Evolutionary conservation across 768 basidiomycete genomes (phyloP).

Genomic region (Chalciporus piperatus): DNA sequence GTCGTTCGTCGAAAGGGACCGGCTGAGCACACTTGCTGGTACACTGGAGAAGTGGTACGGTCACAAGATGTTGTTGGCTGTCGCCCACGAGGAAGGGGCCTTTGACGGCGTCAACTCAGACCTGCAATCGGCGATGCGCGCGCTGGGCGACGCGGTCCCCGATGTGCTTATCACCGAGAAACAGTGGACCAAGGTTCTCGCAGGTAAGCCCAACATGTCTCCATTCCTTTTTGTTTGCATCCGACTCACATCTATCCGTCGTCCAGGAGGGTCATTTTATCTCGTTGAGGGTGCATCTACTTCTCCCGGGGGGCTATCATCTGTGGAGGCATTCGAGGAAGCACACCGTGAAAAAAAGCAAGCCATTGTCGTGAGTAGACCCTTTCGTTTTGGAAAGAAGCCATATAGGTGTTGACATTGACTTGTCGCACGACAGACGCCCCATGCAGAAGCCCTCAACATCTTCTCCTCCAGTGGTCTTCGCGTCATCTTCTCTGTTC

Average conservation of each 20-base stretch:
- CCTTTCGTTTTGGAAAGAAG: not conserved
- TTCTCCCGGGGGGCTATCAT: slow-evolving; percentile 8
- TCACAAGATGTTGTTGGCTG: slow-evolving; percentile 23
- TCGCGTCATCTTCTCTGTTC: slow-evolving; percentile 42
- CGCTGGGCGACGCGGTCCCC: slow-evolving; percentile 12
- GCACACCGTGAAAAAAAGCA: slow-evolving; percentile 1
- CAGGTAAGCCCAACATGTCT: slow-evolving; percentile 12
- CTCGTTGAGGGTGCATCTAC: slow-evolving; percentile 12
- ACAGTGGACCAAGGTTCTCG: slow-evolving; percentile 19
- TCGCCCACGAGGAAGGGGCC: slow-evolving; percentile 13
- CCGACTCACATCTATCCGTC: not conserved
- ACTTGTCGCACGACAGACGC: slow-evolving; percentile 34
- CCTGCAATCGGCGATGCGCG: slow-evolving; percentile 4
- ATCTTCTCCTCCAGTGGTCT: slow-evolving; percentile 47
- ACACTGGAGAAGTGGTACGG: slow-evolving; percentile 28
- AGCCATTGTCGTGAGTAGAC: slow-evolving; percentile 12
- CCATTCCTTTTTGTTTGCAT: not conserved
- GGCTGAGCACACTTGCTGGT: slow-evolving; percentile 16
- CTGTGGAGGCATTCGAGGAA: slow-evolving; percentile 16
- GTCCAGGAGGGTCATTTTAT: slow-evolving; percentile 15
- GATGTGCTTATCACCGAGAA: slow-evolving; percentile 4
- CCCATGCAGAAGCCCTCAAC: slow-evolving; percentile 38
- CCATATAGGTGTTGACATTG: not conserved
- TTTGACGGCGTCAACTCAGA: slow-evolving; percentile 2
- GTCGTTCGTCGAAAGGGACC: slow-evolving; percentile 5